These are phyloP conservation scores for Lipomyces spencermartinsiae DNA, from an alignment of 805 yeast species.

Conservation along the genomic window DNA sequence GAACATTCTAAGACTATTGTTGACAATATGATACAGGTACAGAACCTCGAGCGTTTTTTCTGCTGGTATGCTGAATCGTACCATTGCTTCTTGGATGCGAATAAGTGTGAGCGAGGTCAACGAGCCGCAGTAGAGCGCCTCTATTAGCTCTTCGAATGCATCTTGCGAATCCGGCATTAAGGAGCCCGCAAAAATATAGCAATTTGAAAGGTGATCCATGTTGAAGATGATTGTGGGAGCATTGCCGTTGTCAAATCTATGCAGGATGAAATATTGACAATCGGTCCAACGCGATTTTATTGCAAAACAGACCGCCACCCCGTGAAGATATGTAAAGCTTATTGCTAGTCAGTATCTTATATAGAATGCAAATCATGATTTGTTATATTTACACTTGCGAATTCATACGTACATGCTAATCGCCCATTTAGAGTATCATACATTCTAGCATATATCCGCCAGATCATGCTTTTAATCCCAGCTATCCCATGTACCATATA, in stretches of 20 bases:
- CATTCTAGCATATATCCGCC: not conserved
- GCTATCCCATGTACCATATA: not conserved
- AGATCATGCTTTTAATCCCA: not conserved
- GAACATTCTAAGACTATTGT: not conserved
- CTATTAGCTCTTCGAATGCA: not conserved
- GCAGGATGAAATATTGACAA: not conserved
- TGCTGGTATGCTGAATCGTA: not conserved
- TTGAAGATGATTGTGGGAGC: not conserved
- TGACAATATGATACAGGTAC: not conserved
- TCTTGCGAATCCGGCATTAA: not conserved
- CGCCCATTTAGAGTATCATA: not conserved
- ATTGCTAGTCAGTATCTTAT: not conserved
- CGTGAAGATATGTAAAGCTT: no score
- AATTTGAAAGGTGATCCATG: not conserved
- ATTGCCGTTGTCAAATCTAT: not conserved
- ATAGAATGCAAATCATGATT: not conserved
- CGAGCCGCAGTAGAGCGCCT: not conserved
- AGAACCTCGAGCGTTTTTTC: not conserved
- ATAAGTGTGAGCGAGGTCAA: not conserved
- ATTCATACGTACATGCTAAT: not conserved
- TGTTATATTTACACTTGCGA: not conserved
- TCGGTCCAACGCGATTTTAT: not conserved
- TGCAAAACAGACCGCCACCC: not conserved
- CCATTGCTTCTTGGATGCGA: not conserved
- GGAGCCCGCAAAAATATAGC: not conserved